Conservation (phyloP, 2,329 filamentous ascomycete species). For the Helminthosporium solani region DNA sequence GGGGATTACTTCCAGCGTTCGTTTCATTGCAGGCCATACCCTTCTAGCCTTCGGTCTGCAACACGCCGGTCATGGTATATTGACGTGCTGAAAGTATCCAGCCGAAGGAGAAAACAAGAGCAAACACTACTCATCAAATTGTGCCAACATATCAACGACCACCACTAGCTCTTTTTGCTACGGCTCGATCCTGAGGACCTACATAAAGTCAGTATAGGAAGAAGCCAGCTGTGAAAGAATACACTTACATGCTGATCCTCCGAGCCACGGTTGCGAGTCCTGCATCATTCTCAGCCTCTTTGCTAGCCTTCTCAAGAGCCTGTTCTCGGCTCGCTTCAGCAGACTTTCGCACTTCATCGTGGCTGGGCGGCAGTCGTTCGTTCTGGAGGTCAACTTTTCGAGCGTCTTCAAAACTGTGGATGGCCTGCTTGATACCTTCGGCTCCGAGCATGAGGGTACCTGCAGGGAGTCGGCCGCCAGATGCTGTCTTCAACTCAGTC, state of each 20-base stretch:
- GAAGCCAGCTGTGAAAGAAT: neutral
- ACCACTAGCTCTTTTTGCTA: constrained; percentile 31
- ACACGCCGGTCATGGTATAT: constrained; percentile 31
- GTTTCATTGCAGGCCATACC: constrained; percentile 27
- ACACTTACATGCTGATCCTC: constrained; percentile 89
- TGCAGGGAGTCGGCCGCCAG: constrained; percentile 86
- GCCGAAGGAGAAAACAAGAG: constrained; percentile 20
- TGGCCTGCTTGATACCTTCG: constrained; percentile 98
- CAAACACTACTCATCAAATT: constrained; percentile 13
- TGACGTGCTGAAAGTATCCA: constrained; percentile 20
- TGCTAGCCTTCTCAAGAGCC: constrained; percentile 80
- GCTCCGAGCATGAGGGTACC: constrained; percentile 97
- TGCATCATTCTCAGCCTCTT: constrained; percentile 89
- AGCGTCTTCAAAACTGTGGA: constrained; percentile 94
- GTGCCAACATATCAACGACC: constrained; percentile 7
- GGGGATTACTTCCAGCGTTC: constrained; percentile 28
- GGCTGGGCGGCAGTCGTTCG: constrained; percentile 85
- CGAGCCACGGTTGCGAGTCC: constrained; percentile 83
- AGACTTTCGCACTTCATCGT: constrained; percentile 85
- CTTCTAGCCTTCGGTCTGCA: constrained; percentile 24
- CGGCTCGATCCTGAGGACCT: constrained; percentile 47
- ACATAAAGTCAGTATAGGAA: constrained; percentile 11
- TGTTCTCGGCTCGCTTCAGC: constrained; percentile 78
- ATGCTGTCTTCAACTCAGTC: constrained; percentile 95
- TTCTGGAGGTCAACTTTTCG: constrained; percentile 97